phyloP scores from a whole-genome alignment of 352 stramenopile genomes.

The Globisporangium lucens region DNA sequence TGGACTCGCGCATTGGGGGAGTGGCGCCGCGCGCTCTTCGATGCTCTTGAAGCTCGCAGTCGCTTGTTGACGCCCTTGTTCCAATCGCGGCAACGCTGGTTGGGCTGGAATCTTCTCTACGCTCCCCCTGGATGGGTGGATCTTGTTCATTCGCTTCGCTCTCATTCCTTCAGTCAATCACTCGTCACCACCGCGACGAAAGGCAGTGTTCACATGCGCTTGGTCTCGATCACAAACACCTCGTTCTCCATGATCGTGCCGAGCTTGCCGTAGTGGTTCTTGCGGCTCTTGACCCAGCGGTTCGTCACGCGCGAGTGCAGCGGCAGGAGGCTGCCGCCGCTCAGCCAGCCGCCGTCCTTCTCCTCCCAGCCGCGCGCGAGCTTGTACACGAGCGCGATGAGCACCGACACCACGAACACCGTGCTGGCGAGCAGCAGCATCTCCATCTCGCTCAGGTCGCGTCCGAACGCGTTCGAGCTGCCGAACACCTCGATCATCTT shows the following conservation, averaged over 20 bases:
- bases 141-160: not conserved
- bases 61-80: not conserved
- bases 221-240: slow-evolving; percentile 59
- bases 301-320: slow-evolving; percentile 50
- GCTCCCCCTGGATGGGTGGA: no score
- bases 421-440: slow-evolving; percentile 65
- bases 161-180: not conserved
- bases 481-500: slow-evolving; percentile 69
- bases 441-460: slow-evolving; percentile 64
- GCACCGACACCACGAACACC: slow-evolving; percentile 70
- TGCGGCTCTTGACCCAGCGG: slow-evolving; percentile 58
- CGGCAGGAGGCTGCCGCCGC: slow-evolving; percentile 29
- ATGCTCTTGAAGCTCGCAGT: not conserved
- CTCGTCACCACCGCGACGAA: not conserved
- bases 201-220: slow-evolving; percentile 47
- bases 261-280: slow-evolving; percentile 62
- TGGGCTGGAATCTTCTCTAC: not conserved
- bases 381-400: slow-evolving; percentile 76
- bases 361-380: slow-evolving; percentile 66
- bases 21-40: no score
- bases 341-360: slow-evolving; percentile 30
- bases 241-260: slow-evolving; percentile 71
- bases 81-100: not conserved
- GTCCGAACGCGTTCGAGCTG: slow-evolving; percentile 70
- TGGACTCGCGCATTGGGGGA: no score